Evolutionary conservation across 2,329 filamentous ascomycete genomes (phyloP), one percentile per base, ranked within the genome.

Genomic region (Ceratocystis smalleyi): DNA sequence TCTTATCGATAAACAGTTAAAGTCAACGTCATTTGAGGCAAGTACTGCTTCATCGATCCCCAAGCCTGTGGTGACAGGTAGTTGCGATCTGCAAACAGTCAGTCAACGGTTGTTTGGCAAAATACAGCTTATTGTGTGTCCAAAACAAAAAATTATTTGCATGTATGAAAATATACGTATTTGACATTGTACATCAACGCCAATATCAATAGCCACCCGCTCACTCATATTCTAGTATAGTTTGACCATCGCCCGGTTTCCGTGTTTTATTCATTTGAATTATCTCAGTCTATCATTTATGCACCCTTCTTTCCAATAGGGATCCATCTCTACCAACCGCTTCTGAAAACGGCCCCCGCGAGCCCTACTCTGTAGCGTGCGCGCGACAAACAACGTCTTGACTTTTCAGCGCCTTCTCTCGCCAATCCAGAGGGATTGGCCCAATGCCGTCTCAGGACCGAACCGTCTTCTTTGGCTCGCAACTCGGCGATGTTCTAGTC

Each of bases 381-480:
- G 19, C 22, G 15, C 47, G 17, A 51, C 22, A 51, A 51, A 15
- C 47, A 51, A 51, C 22, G 3, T 6, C 22, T n/a, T 6, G 17
- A 22, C 45, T n/a, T 51, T 51, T 24, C 19, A 15, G 17, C 10
- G 4, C 1, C 19, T 24, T 27, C 47, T 24, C 47, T 51, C 10
- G 22, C n/a, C 15, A 32, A 30, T 5, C 54, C 54, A 6, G 19
- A 15, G 43, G 55, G 15, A 27, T 54, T 43, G n/a, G 49, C 10
- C 62, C 49, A n/a, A 61, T 43, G 17, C n/a, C 47, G 15, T 43
- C 57, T 24, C 22, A 47, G 6, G 68, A 66, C 15, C 64, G 68
- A 60, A 83, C 78, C 49, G 74, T 78, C 62, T 83, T 82, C 72
- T 80, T 82, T 69, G 79, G 78, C 67, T 84, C 81, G 2, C 82